Percentiles rank a stretch among this genome's conserved stretches.
Conservation (phyloP, 257 asterid species). For the Solanum rostratum region DNA sequence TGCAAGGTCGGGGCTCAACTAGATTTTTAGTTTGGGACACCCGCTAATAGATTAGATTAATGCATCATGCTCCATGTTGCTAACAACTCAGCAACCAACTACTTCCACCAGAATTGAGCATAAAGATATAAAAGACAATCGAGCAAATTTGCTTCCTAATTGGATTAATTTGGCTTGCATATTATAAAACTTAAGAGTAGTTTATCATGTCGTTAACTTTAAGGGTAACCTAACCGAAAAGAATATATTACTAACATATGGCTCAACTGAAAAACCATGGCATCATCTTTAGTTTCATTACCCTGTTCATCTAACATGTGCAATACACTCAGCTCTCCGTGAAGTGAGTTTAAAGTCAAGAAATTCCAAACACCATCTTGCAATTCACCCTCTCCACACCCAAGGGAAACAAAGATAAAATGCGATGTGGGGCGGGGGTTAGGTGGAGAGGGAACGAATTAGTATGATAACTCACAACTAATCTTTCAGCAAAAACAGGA, state of each 20-base stretch:
- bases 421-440: no score
- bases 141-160: neutral
- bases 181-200: neutral
- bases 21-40: neutral
- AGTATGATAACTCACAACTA: neutral
- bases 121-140: neutral
- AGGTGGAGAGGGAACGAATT: neutral
- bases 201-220: neutral
- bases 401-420: neutral
- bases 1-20: neutral
- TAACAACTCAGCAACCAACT: neutral
- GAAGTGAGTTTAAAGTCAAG: neutral
- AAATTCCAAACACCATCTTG: neutral
- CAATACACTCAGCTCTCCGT: neutral
- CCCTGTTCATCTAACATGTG: neutral
- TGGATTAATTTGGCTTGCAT: neutral
- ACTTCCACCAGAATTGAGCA: neutral
- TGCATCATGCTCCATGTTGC: neutral
- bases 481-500: neutral
- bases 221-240: neutral
- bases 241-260: neutral
- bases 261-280: neutral
- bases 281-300: neutral
- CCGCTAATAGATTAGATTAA: neutral
- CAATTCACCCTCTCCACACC: neutral